Base-by-base conservation (phyloP, 495 filamentous ascomycete genomes). In the Penicillium coffeae region DNA sequence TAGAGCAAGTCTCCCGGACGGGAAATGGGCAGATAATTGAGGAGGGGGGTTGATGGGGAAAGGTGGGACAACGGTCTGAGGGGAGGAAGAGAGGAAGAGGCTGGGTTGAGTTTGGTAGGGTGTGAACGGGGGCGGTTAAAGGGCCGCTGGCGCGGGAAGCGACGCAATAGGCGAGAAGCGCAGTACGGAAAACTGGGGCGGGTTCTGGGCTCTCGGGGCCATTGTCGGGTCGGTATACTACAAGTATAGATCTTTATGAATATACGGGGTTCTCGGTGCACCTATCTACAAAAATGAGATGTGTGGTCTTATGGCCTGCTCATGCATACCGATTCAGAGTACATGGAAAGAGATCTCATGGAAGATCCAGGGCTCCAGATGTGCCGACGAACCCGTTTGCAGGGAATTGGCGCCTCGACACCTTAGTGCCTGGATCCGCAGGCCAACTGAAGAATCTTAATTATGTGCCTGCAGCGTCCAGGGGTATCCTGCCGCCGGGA, bases 81-180 rank as follows among this genome's bases (percentile, higher is more conserved):
- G 39, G 48, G 25, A 38, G 45, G 44, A 46, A 54, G 43, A 51
- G 45, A 37, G 47, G 39, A 56, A 58, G 60, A 56, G 55, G 59
- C 51, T 59, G 57, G 42, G 59, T 58, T 63, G 59, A 65, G 56
- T 56, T 59, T 61, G 54, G 56, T 51, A 50, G 45, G 55, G 59
- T 54, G 51, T 56, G 52, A 58, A 51, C 55, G 50, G 54, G 25
- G 55, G 64, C 65, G 62, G 65, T 55, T 63, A 48, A 35, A 37
- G 25, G 35, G 54, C 30, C 50, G 54, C 63, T 70, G 59, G 52
- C 69, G 68, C 68, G 53, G 52, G 58, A 70, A 67, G 67, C 69
- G 67, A 71, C 56, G 30, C 36, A 41, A 46, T 62, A 67, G 62
- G 52, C 65, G 63, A 66, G 59, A 63, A 62, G 59, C 56, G 64